Conservation (phyloP, 2,329 filamentous ascomycete genomes). For the Graphiopsis chlorocephala region DNA sequence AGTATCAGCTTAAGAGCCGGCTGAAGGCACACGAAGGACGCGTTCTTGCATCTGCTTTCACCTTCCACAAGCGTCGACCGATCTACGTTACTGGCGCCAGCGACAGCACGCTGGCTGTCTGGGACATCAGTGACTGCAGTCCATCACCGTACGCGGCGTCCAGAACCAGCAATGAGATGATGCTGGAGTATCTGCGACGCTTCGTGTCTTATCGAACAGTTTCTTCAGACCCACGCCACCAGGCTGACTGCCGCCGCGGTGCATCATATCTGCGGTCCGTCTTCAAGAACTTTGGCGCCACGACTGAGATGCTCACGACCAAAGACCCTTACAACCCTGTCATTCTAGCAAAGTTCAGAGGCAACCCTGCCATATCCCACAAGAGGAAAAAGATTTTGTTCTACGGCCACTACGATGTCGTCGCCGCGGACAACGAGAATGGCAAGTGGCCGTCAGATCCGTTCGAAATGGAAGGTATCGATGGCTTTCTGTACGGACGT, state of each 20-base stretch:
- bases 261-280: conserved; percentile 86
- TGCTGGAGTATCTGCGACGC: conserved; percentile 65
- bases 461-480: conserved; percentile 82
- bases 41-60: conserved; percentile 78
- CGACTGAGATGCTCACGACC: conserved; percentile 85
- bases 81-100: conserved; percentile 94
- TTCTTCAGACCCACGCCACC: conserved; percentile 79
- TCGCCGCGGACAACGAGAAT: conserved; percentile 78
- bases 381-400: conserved; percentile 85
- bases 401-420: conserved; percentile 97
- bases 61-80: conserved; percentile 66
- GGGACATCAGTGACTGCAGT: conserved; percentile 67
- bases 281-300: conserved; percentile 87
- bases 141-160: conserved; percentile 44
- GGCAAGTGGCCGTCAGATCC: conserved; percentile 80
- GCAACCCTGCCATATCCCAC: conserved; percentile 63
- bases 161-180: conserved; percentile 61
- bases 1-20: conserved; percentile 73
- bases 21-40: conserved; percentile 86
- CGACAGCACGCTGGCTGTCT: conserved; percentile 83
- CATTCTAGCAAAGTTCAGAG: conserved; percentile 85
- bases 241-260: conserved; percentile 87
- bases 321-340: conserved; percentile 80
- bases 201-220: conserved; percentile 92
- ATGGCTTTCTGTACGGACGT: conserved; percentile 90